A percentile compares a stretch with the other conserved stretches of the same genome.
phyloP scores from a whole-genome alignment of 768 basidiomycete species.

The Collybia nuda region DNA sequence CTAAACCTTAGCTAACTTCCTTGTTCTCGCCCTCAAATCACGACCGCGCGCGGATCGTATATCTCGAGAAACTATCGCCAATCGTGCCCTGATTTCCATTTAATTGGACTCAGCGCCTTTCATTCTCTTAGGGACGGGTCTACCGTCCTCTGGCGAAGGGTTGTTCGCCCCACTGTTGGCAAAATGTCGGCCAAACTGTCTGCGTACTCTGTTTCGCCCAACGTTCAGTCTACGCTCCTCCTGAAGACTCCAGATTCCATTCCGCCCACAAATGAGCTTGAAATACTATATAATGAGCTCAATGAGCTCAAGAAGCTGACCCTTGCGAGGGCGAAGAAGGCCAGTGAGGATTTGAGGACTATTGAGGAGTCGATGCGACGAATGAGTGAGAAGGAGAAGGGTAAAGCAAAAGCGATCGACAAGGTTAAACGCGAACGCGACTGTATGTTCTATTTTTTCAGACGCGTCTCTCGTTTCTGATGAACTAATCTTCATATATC shows the following conservation, averaged over 20 bases:
- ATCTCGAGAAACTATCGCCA: constrained; percentile 14
- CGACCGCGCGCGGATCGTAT: constrained; percentile 17
- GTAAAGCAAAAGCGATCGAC: constrained; percentile 69
- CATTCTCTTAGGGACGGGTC: constrained; percentile 6
- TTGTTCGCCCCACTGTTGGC: too few relatives aligned
- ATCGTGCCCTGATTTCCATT: constrained; percentile 9
- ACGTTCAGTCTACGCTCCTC: constrained; percentile 58
- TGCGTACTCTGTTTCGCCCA: constrained; percentile 45
- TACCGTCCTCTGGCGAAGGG: too few relatives aligned
- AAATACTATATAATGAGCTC: constrained; percentile 63
- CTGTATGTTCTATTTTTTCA: constrained; percentile 51
- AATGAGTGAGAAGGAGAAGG: constrained; percentile 75
- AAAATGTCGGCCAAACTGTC: constrained; percentile 63
- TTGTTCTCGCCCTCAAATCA: constrained; percentile 35
- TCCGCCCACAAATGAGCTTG: constrained; percentile 73
- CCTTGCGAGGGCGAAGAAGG: constrained; percentile 69
- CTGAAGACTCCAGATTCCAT: constrained; percentile 64
- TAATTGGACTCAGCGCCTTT: constrained; percentile 13
- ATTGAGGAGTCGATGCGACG: constrained; percentile 77
- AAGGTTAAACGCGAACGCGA: constrained; percentile 74
- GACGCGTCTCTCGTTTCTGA: constrained; percentile 19
- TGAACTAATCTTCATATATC: constrained; percentile 15
- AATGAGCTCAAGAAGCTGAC: constrained; percentile 49
- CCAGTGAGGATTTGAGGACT: constrained; percentile 68
- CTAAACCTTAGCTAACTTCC: constrained; percentile 33